Evolutionary conservation across 2,329 filamentous ascomycete species (phyloP).

Genomic region (Calonectria multiphialidica): DNA sequence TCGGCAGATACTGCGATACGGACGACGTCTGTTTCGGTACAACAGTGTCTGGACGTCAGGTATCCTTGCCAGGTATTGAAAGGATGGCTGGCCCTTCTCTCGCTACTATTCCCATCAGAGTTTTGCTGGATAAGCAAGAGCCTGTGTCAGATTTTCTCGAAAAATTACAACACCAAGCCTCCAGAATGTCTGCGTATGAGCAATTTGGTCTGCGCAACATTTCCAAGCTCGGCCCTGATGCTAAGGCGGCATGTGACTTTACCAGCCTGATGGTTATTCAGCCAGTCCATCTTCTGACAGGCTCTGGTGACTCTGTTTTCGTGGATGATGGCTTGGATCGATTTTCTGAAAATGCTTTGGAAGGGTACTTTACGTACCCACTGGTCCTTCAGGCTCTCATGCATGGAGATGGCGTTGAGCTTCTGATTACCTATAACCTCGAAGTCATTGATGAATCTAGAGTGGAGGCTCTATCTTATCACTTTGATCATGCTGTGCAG

Average conservation of each 20-base stretch:
- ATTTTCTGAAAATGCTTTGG: background rate
- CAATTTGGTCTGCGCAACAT: constrained; percentile 14
- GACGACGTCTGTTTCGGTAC: constrained; percentile 57
- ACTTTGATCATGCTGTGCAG: background rate
- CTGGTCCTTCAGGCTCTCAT: constrained; percentile 26
- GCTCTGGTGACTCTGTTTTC: background rate
- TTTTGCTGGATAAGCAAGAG: constrained; percentile 40
- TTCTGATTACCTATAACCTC: constrained; percentile 29
- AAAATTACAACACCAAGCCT: constrained; percentile 28
- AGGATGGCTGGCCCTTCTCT: constrained; percentile 46
- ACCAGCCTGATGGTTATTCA: constrained; percentile 22
- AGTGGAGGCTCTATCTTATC: background rate
- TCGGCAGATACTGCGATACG: constrained; percentile 56
- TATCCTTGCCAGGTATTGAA: constrained; percentile 36
- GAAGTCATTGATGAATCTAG: background rate
- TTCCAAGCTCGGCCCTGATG: constrained; percentile 17
- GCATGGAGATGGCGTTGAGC: constrained; percentile 28
- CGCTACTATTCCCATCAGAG: constrained; percentile 40
- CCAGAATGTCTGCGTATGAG: constrained; percentile 26
- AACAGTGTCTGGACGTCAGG: constrained; percentile 55
- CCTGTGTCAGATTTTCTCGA: constrained; percentile 56
- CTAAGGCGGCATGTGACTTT: constrained; percentile 5
- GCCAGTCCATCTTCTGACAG: constrained; percentile 10
- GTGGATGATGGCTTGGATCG: background rate
- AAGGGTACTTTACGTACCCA: constrained; percentile 41